A percentile compares a stretch with the other conserved stretches of the same genome.
These are phyloP conservation scores for Scutellaria baicalensis DNA, from an alignment of 257 asterid species.

Conservation along the genomic window DNA sequence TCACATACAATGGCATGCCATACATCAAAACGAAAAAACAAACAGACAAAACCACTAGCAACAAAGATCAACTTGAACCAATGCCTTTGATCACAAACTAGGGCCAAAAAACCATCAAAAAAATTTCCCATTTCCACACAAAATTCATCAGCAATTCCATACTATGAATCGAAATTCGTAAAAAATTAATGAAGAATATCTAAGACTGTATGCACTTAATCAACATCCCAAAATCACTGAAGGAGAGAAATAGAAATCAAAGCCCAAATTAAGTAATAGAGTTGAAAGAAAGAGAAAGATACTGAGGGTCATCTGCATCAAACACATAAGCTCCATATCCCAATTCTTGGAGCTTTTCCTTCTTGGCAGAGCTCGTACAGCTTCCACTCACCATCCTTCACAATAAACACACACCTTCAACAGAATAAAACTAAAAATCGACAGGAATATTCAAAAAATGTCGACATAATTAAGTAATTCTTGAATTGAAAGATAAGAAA, in stretches of 20 bases:
- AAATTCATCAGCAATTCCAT: neutral
- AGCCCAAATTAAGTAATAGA: neutral
- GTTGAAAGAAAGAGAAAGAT: neutral
- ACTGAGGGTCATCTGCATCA: constrained; percentile 65
- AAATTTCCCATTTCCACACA: neutral
- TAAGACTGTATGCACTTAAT: neutral
- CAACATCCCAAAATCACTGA: neutral
- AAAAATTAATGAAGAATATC: neutral
- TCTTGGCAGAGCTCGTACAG: constrained; percentile 58
- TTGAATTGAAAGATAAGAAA: neutral
- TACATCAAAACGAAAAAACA: neutral
- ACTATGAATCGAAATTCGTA: neutral
- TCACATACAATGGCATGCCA: neutral
- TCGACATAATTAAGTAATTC: neutral
- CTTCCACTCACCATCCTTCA: constrained; percentile 78
- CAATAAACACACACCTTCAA: neutral
- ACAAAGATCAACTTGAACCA: neutral
- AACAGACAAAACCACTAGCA: neutral
- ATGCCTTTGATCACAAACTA: neutral
- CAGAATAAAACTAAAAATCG: neutral
- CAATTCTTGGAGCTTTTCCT: constrained; percentile 49
- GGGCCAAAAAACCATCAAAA: neutral
- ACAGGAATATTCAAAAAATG: neutral
- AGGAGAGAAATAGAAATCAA: neutral
- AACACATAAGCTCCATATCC: constrained; percentile 57